A percentile compares a stretch with the other conserved stretches of the same genome.
Evolutionary conservation across 306 rosid species (phyloP).

Genomic region (Glycine tomentella): DNA sequence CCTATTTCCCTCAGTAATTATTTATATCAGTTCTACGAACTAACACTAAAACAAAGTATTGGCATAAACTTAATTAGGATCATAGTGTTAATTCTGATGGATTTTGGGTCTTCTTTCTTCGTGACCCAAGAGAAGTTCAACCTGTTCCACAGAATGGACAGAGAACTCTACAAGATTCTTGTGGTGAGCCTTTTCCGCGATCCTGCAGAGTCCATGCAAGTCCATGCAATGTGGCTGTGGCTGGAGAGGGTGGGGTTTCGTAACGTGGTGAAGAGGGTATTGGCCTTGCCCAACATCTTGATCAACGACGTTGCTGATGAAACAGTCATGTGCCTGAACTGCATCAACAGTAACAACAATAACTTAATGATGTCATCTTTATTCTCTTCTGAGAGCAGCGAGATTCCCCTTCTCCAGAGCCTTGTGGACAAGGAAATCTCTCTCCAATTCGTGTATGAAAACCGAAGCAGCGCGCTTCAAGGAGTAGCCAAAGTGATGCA

Average conservation of each 20-base stretch:
- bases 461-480: constrained; percentile 24
- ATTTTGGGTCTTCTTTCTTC: neutral
- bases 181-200: constrained; percentile 58
- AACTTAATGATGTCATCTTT: neutral
- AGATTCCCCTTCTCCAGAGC: constrained; percentile 60
- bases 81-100: constrained; percentile 31
- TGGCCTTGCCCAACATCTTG: constrained; percentile 52
- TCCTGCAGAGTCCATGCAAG: constrained; percentile 67
- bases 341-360: constrained; percentile 36
- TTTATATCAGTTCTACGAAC: neutral
- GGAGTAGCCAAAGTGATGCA: constrained; percentile 47
- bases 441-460: constrained; percentile 39
- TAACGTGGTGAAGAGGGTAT: constrained; percentile 50
- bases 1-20: neutral
- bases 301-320: constrained; percentile 76
- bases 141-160: constrained; percentile 64
- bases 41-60: neutral
- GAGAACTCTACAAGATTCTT: constrained; percentile 61
- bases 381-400: constrained; percentile 23
- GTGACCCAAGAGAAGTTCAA: constrained; percentile 60
- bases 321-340: constrained; percentile 53
- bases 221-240: constrained; percentile 79
- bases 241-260: constrained; percentile 63
- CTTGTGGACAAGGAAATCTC: constrained; percentile 56
- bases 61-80: neutral